A percentile compares a stretch with the other conserved stretches of the same genome.
phyloP scores from a whole-genome alignment of 2,329 filamentous ascomycete genomes.

The Penicillium sp. region DNA sequence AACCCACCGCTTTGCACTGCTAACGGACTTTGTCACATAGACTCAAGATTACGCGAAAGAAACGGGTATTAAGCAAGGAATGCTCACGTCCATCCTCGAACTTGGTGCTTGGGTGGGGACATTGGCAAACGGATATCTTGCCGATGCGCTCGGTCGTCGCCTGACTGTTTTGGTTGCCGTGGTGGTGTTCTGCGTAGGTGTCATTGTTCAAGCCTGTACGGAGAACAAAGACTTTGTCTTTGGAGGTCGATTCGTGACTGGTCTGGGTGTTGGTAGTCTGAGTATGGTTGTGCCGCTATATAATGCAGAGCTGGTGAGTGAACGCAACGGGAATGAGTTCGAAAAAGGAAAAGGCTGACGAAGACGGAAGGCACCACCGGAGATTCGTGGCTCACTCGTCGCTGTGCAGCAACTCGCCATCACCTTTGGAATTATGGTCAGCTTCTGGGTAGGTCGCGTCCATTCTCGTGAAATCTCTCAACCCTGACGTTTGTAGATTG shows the following conservation, averaged over 20 bases:
- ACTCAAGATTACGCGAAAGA: constrained; percentile 30
- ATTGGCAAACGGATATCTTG: constrained; percentile 39
- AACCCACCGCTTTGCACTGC: neutral
- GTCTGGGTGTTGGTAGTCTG: constrained; percentile 45
- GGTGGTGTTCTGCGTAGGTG: constrained; percentile 39
- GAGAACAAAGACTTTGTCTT: constrained; percentile 34
- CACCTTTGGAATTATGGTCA: constrained; percentile 47
- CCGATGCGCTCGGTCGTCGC: constrained; percentile 38
- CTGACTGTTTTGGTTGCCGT: constrained; percentile 36
- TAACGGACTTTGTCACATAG: constrained; percentile 8
- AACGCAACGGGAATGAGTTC: neutral
- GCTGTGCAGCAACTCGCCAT: constrained; percentile 47
- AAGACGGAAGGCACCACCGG: constrained; percentile 36
- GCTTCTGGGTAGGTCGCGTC: constrained; percentile 38
- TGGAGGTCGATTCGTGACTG: constrained; percentile 44
- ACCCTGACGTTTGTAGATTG: constrained; percentile 32
- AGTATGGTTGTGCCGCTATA: constrained; percentile 46
- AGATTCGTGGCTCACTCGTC: constrained; percentile 45
- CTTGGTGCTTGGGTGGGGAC: constrained; percentile 43
- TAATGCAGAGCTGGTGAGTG: constrained; percentile 35
- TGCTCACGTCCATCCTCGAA: constrained; percentile 44
- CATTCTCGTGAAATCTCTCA: neutral
- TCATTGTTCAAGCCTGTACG: constrained; percentile 40
- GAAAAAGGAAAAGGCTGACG: neutral
- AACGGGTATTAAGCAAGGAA: constrained; percentile 32